Evolutionary conservation across 805 yeast genomes (phyloP), one percentile per base, ranked within the genome.

Genomic region (Teunomyces aglyptinius): DNA sequence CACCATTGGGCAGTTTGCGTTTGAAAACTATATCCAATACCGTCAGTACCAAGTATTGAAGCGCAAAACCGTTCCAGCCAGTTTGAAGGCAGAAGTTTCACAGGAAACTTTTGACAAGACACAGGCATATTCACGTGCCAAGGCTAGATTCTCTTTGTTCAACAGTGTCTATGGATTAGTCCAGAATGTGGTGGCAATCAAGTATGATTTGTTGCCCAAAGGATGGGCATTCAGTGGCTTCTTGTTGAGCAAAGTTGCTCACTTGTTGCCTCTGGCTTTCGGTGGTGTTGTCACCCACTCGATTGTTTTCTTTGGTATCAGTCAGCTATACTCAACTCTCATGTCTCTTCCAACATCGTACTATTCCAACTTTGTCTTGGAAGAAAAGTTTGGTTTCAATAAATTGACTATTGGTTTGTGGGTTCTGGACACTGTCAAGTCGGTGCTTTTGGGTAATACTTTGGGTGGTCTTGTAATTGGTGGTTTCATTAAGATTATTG

Each of bases 321-420:
- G 75, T 20, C 70, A 80, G 57, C 70, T 81, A 27, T 49, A 83
- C 38, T 71, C 83, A 6, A 71, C 83, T 2, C 43, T 89, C 2
- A 48, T 82, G 26, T 73, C 80, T 3, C 63, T 86, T 45, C 99
- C 99, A 3, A 60, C 83, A 18, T 74, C 83, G 7, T 83, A 86
- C 63, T 91, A 90, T 67, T 72, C 78, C 48, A 85, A 86, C 57
- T 94, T 94, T 70, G 91, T 90, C 12, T 75, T 94, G 55, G 99
- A 94, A 68, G 96, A 92, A 64, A 81, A 81, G 67, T 92, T 77
- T 59, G 99, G 99, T 1, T 94, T 94, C 72, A 94, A 94, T 72
- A 94, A 94, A 67, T 76, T 81, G 55, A 92, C 97, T 2, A 50
- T 76, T 13, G 68, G 73, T 43, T 71, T 89, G 43, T 94, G 95